Evolutionary conservation across 495 filamentous ascomycete species (phyloP).

Genomic region (Penicillium egyptiacum): DNA sequence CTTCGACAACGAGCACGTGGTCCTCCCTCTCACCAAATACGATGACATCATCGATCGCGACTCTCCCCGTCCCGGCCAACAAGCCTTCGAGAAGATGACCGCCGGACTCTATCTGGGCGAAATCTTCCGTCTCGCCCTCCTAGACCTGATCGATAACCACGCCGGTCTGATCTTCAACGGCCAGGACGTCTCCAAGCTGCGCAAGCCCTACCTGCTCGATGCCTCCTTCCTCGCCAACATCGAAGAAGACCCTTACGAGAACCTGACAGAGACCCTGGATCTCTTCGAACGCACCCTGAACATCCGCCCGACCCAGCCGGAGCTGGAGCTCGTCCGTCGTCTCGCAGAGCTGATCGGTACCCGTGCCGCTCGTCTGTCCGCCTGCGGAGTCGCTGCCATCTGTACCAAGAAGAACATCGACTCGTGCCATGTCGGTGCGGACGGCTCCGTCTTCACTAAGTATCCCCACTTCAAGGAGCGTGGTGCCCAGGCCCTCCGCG

Average conservation of each 20-base stretch:
- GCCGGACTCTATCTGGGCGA: constrained; percentile 94
- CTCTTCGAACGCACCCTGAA: constrained; percentile 71
- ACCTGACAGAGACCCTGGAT: constrained; percentile 80
- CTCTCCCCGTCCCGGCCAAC: constrained; percentile 91
- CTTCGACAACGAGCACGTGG: constrained; percentile 94
- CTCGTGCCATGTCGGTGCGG: constrained; percentile 89
- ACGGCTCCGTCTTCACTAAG: constrained; percentile 97
- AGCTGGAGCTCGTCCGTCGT: constrained; percentile 83
- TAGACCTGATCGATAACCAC: constrained; percentile 79
- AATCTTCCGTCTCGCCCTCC: constrained; percentile 84
- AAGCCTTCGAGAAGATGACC: constrained; percentile 98
- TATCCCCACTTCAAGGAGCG: constrained; percentile 96
- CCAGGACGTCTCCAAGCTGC: constrained; percentile 76
- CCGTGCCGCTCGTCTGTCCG: constrained; percentile 85
- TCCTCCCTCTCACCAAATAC: constrained; percentile 82
- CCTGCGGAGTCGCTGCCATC: constrained; percentile 93
- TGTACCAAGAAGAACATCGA: constrained; percentile 90
- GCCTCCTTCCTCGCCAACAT: constrained; percentile 94
- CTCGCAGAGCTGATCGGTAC: constrained; percentile 93
- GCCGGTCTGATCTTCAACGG: constrained; percentile 76
- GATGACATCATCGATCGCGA: constrained; percentile 88
- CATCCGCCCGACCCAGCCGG: constrained; percentile 65
- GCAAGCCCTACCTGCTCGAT: constrained; percentile 82
- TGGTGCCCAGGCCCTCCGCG: constrained; percentile 81
- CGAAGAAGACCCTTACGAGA: constrained; percentile 94